Evolutionary conservation across 2,329 filamentous ascomycete species (phyloP).

Genomic region (Colletotrichum noveboracense): DNA sequence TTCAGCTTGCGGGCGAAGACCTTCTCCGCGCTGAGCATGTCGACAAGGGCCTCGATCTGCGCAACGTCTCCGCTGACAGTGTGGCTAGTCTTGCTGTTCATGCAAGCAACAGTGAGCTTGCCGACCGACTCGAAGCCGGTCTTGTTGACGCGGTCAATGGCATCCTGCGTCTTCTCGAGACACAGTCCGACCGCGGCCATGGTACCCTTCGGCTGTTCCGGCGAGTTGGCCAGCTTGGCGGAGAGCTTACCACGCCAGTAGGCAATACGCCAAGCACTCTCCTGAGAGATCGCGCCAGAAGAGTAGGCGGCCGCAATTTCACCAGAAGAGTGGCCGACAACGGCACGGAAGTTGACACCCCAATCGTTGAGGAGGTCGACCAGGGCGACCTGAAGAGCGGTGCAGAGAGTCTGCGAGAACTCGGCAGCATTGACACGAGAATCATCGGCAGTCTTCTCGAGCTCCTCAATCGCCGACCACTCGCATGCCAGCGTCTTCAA

Average conservation of each 20-base stretch:
- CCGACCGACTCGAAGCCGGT: not conserved
- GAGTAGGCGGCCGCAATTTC: conserved; percentile 46
- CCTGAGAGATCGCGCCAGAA: conserved; percentile 34
- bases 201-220: not conserved
- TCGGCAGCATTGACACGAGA: not conserved
- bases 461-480: conserved; percentile 33
- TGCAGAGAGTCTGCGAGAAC: conserved; percentile 42
- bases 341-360: not conserved
- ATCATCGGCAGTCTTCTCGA: conserved; percentile 22
- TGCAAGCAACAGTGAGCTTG: conserved; percentile 34
- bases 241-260: conserved; percentile 53
- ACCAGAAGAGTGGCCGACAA: not conserved
- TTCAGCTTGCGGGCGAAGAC: conserved; percentile 19
- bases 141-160: not conserved
- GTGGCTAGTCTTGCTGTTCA: conserved; percentile 56
- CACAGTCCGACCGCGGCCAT: not conserved
- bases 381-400: conserved; percentile 46
- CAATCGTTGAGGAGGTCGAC: conserved; percentile 30
- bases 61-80: conserved; percentile 55
- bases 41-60: conserved; percentile 45
- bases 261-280: conserved; percentile 48
- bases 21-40: conserved; percentile 32
- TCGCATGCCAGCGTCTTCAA: conserved; percentile 33
- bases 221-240: conserved; percentile 21
- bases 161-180: not conserved